Base-by-base conservation (phyloP, 169 alveolate genomes). In the Plasmodium gallinaceum region DNA sequence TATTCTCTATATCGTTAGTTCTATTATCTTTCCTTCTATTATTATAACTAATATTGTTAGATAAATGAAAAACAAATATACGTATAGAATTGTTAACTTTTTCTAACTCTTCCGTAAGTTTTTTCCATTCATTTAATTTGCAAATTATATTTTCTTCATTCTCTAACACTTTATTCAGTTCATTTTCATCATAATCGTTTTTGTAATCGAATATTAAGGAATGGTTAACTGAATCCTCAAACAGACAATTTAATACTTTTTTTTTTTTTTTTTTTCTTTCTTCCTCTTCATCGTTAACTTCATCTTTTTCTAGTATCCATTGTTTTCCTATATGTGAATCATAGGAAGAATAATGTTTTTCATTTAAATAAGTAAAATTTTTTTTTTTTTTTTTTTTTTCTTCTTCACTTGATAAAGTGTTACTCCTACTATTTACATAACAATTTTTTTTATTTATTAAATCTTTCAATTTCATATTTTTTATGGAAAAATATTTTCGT, bases 101-200 rank as follows among this genome's bases (percentile, higher is more conserved):
- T 54, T 48, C 83, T 68, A 83, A 12, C 65, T 61, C 32, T 20
- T 42, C 58, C 24, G 46, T 42, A 46, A 83, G 20, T 14, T 52
- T 8, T 68, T 83, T 68, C 91, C 91, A 83, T 43, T 83, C 91
- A 62, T 83, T 66, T 61, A 64, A 64, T 70, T 58, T 78, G 7
- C 14, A 5, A 54, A 7, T 18, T 0, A 12, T 4, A 7, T 54
- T 22, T 22, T 32, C 4, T 32, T 32, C 39, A 32, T 54, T 54
- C 14, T 54, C 64, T 32, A 32, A 32, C 1, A 4, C 39, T 10
- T 54, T 12, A 0, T 51, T 16, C 14, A 18, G 7, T 16, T 52
- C 51, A 24, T 58, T 37, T 37, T 58, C 65, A 64, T 78, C 71
- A 14, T 42, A 48, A n/a, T 51, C 32, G 4, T 83, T 32, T 37